These are phyloP conservation scores for Blastobotrys persicus DNA, from an alignment of 1,139 yeast genomes.

Conservation along the genomic window DNA sequence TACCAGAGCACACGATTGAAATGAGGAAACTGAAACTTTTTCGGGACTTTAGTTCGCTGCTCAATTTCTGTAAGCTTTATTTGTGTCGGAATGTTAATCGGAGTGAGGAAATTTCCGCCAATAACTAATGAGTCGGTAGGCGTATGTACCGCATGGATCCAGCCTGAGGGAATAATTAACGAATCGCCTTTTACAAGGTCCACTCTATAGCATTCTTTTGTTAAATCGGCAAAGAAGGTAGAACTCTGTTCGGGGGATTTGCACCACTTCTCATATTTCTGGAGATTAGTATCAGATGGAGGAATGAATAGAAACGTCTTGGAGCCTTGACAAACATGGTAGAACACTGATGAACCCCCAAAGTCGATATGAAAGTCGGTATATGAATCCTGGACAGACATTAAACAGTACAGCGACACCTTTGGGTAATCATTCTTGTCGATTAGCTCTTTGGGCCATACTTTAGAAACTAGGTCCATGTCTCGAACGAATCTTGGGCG, in stretches of 20 bases:
- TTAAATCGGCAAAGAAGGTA: conserved; percentile 63
- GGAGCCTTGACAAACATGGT: conserved; percentile 69
- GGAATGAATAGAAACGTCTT: conserved; percentile 78
- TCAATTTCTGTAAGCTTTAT: conserved; percentile 62
- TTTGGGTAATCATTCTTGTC: conserved; percentile 46
- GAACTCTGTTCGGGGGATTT: conserved; percentile 58
- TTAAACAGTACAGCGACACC: conserved; percentile 78
- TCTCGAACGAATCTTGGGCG: conserved; percentile 69
- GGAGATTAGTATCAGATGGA: conserved; percentile 63
- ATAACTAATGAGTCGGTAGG: conserved; percentile 77
- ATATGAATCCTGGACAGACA: conserved; percentile 78
- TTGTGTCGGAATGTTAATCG: conserved; percentile 61
- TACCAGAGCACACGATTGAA: conserved; percentile 72
- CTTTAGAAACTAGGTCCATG: conserved; percentile 65
- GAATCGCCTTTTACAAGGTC: conserved; percentile 67
- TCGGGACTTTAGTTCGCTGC: conserved; percentile 65
- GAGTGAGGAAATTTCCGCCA: conserved; percentile 82
- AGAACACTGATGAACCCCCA: conserved; percentile 90
- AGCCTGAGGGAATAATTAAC: conserved; percentile 82
- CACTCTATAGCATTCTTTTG: conserved; percentile 55
- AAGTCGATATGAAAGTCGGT: conserved; percentile 92
- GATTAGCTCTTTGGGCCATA: conserved; percentile 49
- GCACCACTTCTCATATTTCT: conserved; percentile 71
- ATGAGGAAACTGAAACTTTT: conserved; percentile 73
- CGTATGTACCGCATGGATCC: conserved; percentile 90